Evolutionary conservation across 1,284 basidiomycete species (phyloP), one percentile per base, ranked within the genome.

Genomic region (Schizopora paradoxa): DNA sequence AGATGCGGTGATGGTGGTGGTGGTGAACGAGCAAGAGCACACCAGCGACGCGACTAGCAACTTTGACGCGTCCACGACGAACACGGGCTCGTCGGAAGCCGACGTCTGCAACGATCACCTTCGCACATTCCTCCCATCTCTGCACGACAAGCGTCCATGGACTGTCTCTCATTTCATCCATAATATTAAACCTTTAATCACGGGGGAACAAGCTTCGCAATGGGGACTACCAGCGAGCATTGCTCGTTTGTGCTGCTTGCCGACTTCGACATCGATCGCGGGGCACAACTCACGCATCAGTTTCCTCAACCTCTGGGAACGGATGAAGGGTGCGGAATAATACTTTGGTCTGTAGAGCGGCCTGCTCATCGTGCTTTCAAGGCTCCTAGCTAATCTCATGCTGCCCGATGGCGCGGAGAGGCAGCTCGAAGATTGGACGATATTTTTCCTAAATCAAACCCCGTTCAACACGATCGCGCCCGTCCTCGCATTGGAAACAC

Each of bases 371-470:
- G 33, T 8, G 19, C 14, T 37, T 36, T 33, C 5, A 56, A 96
- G 93, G 53, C 78, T 92, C 19, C 75, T 99, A 3, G 96, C 95
- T 1, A 95, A 97, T 67, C 79, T 96, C 52, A 99, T 99, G 95
- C 75, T 99, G 13, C 95, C 95, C 1, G 95, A 99, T 63, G 96
- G 96, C 10, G 93, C 93, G 10, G 96, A 99, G 64, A 80, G 87
- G 41, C 86, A 95, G 52, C 70, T 86, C 13, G 91, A 96, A 63
- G 95, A 99, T 64, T 99, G 94, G 95, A 99, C 95, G 3, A 82
- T 97, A 45, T 98, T 99, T 74, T 97, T 96, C 63, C 78, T 98
- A 41, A 96, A 96, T 60, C 93, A 96, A 66, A 91, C 88, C 0
- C 74, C 82, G 0, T 87, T 85, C 64, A 91, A 91, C 59, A 86